Base-by-base conservation (phyloP, 805 yeast species). In the Pichia paraexigua region DNA sequence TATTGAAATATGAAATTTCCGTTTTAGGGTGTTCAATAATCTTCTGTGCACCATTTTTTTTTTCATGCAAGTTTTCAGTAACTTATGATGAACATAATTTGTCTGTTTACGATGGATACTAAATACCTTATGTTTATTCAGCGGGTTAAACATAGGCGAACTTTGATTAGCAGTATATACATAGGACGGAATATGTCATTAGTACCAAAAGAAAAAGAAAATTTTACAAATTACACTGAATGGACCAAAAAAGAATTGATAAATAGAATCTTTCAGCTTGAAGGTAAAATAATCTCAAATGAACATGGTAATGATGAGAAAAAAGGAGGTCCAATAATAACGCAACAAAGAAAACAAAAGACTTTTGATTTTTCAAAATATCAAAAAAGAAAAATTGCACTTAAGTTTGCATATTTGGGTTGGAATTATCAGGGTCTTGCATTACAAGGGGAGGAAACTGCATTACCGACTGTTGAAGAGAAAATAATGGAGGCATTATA, bases 371-470 rank as follows among this genome's bases (percentile, higher is more conserved):
- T 85, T 58, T 69, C 80, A 17, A 82, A 80, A 55, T 79, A 78
- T 60, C 57, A 71, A 12, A 79, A 80, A 1, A 72, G 99, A 51
- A 79, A 79, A 54, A 77, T 94, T 15, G 98, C 96, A 0, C 62
- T 94, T 30, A 72, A 79, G 55, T 94, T 94, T 69, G 85, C 96
- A 0, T 94, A 94, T 65, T 62, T 87, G 46, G 99, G 99, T 1
- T 92, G 97, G 97, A 79, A 85, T 61, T 94, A 94, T 67, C 89
- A 85, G 63, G 99, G 99, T 0, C 71, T 94, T 24, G 96, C 95
- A 0, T 71, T 79, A 45, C 98, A 94, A 66, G 76, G 76, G 53
- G 90, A 82, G 28, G 78, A 78, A 3, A 85, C 94, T 0, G 85
- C 84, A 1, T 69, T 87, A 10, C 96, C 95, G 0, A 94, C 99